Evolutionary conservation across 2,329 filamentous ascomycete species (phyloP).

Genomic region (Monosporascus sp.): DNA sequence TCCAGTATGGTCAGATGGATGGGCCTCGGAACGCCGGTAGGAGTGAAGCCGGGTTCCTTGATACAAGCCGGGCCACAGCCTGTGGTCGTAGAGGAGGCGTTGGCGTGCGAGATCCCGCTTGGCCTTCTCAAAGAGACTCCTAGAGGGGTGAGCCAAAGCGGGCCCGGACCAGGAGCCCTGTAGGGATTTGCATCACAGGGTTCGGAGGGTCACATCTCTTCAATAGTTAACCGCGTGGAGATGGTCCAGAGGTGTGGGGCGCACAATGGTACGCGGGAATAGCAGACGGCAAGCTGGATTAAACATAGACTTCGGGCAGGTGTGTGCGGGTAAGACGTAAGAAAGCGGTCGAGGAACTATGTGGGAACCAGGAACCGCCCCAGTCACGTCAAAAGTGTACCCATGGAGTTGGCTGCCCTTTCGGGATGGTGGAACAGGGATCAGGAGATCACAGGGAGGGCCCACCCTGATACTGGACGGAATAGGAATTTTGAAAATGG

Average conservation of each 20-base stretch:
- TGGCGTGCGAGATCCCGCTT: constrained; percentile 33
- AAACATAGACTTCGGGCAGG: constrained; percentile 17
- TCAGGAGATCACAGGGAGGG: constrained; percentile 25
- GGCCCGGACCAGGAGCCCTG: constrained; percentile 23
- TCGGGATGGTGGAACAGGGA: constrained; percentile 25
- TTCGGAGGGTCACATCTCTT: constrained; percentile 36
- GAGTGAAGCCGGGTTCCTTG: constrained; percentile 45
- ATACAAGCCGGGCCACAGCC: constrained; percentile 35
- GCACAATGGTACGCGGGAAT: constrained; percentile 27
- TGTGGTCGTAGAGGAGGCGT: constrained; percentile 23
- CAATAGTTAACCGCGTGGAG: constrained; percentile 33
- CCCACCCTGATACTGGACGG: constrained; percentile 25
- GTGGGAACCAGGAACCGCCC: constrained; percentile 26
- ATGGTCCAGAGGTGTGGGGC: constrained; percentile 22
- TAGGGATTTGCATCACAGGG: constrained; percentile 33
- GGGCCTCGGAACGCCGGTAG: constrained; percentile 46
- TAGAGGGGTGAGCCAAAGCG: constrained; percentile 21
- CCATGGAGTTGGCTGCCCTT: constrained; percentile 22
- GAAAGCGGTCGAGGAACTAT: constrained; percentile 23
- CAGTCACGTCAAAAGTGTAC: constrained; percentile 16
- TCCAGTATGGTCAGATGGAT: constrained; percentile 40
- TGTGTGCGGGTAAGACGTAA: constrained; percentile 11
- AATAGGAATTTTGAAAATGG: constrained; percentile 14
- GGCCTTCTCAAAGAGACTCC: constrained; percentile 31
- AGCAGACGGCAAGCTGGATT: constrained; percentile 14